Percentiles rank a stretch among this genome's conserved stretches.
Evolutionary conservation across 2,329 filamentous ascomycete species (phyloP).

Genomic region (Pyrenophora seminiperda): DNA sequence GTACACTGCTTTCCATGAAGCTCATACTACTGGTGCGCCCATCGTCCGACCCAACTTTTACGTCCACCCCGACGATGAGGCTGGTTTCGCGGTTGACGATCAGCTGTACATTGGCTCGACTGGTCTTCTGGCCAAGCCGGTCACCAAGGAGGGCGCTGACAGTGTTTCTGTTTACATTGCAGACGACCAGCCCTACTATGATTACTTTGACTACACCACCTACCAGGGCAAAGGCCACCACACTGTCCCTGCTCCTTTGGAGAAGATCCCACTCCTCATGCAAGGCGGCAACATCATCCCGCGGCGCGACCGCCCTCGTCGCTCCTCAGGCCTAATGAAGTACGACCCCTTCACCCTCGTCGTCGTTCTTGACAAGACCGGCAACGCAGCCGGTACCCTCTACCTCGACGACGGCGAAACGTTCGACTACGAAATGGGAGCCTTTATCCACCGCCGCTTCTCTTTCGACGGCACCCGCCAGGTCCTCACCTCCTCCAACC

Average conservation of each 20-base stretch:
- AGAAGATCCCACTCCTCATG: slow-evolving; percentile 89
- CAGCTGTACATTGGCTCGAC: slow-evolving; percentile 90
- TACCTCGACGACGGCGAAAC: slow-evolving; percentile 95
- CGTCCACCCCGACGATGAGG: slow-evolving; percentile 83
- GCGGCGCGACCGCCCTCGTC: slow-evolving; percentile 83
- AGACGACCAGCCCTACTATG: slow-evolving; percentile 87
- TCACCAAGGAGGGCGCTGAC: slow-evolving; percentile 75
- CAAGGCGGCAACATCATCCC: slow-evolving; percentile 91
- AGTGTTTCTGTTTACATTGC: slow-evolving; percentile 83
- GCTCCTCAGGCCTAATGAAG: slow-evolving; percentile 86
- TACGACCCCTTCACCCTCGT: slow-evolving; percentile 95
- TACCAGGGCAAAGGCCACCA: slow-evolving; percentile 75
- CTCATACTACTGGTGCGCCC: slow-evolving; percentile 79
- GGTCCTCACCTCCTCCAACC: slow-evolving; percentile 68
- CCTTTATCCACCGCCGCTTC: slow-evolving; percentile 87
- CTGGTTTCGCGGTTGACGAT: slow-evolving; percentile 86
- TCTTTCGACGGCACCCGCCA: slow-evolving; percentile 61
- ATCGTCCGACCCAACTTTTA: slow-evolving; percentile 94
- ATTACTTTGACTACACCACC: slow-evolving; percentile 87
- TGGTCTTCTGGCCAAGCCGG: slow-evolving; percentile 89
- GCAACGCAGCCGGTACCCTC: slow-evolving; percentile 77
- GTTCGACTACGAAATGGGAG: slow-evolving; percentile 83
- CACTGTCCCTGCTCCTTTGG: slow-evolving; percentile 76
- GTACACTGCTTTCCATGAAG: slow-evolving; percentile 97
- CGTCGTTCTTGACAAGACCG: slow-evolving; percentile 69